Percentiles rank a stretch among this genome's conserved stretches.
Evolutionary conservation across 1,284 basidiomycete species (phyloP).

Genomic region (Ustilago loliicola): DNA sequence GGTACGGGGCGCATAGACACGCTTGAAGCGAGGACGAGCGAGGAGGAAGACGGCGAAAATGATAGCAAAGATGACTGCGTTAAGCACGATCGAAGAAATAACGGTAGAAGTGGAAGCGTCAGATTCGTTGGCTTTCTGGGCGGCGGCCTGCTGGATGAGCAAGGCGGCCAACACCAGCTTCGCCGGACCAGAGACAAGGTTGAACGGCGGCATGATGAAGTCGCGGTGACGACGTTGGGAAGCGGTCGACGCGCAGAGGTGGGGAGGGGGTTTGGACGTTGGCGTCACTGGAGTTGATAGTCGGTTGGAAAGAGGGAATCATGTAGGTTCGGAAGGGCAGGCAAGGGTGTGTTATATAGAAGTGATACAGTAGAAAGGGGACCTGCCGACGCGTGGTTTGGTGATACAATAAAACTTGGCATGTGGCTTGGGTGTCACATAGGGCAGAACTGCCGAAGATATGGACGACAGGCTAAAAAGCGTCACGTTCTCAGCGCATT

Average conservation of each 20-base stretch:
- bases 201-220: constrained; percentile 46
- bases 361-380: neutral
- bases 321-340: neutral
- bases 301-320: neutral
- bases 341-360: neutral
- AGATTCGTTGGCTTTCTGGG: constrained; percentile 25
- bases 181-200: constrained; percentile 41
- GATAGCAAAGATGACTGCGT: constrained; percentile 63
- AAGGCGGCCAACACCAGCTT: constrained; percentile 32
- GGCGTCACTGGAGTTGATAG: neutral
- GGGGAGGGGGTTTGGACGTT: neutral
- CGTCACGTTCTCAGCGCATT: neutral
- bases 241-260: constrained; percentile 16
- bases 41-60: constrained; percentile 70
- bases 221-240: constrained; percentile 21
- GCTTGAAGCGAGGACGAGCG: constrained; percentile 69
- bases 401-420: constrained; percentile 2
- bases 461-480: neutral
- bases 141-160: constrained; percentile 39
- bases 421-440: constrained; percentile 2
- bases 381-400: constrained; percentile 1
- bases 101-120: constrained; percentile 65
- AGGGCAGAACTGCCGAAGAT: neutral
- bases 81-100: constrained; percentile 67
- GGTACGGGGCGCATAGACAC: constrained; percentile 71